These are phyloP conservation scores for Zoysia japonica DNA, from an alignment of 176 grass and related monocot genomes.

Conservation along the genomic window DNA sequence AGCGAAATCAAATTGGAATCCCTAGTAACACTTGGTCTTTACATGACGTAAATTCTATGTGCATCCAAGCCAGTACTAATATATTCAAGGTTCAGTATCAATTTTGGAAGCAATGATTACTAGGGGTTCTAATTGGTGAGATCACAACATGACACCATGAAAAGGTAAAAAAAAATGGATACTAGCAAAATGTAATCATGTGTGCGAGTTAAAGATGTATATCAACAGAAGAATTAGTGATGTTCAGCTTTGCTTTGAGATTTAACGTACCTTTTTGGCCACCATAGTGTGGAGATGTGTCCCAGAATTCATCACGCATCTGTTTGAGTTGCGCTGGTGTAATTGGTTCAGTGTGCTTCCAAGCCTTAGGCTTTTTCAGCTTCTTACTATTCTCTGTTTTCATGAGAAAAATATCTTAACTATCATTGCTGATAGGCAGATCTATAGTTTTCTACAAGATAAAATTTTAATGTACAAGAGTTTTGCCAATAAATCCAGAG, in stretches of 20 bases:
- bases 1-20: neutral
- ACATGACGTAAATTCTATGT: neutral
- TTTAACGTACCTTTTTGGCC: constrained; percentile 77
- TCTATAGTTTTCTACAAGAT: neutral
- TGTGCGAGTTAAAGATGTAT: neutral
- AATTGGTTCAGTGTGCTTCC: constrained; percentile 84
- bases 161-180: neutral
- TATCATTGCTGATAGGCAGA: constrained; percentile 3
- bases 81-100: neutral
- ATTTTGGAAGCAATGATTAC: neutral
- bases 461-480: neutral
- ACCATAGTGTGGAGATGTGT: constrained; percentile 92
- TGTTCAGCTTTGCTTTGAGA: neutral
- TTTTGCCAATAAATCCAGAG: neutral
- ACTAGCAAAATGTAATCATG: neutral
- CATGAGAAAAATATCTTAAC: constrained; percentile 12
- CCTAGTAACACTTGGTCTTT: neutral
- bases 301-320: constrained; percentile 99
- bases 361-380: constrained; percentile 82
- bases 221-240: constrained; percentile 1
- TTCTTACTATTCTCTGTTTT: constrained; percentile 78
- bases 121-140: neutral
- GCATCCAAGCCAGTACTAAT: neutral
- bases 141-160: neutral
- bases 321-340: constrained; percentile 60